These are phyloP conservation scores for Trichoderma sp. DNA, from an alignment of 2,329 filamentous ascomycete species.

Conservation along the genomic window DNA sequence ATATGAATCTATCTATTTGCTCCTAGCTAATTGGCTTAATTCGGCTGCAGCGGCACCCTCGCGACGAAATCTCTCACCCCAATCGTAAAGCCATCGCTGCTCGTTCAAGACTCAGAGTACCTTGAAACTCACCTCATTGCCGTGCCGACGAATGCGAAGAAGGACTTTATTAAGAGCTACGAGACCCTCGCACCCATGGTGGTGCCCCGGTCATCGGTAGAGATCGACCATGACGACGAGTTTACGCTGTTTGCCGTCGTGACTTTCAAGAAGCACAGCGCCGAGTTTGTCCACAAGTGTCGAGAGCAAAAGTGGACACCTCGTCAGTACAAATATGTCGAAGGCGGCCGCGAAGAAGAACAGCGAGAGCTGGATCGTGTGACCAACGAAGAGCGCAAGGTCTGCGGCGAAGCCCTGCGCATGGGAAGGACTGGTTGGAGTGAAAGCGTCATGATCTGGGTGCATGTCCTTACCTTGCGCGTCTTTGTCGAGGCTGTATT, in stretches of 20 bases:
- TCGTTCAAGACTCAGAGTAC: constrained; percentile 92
- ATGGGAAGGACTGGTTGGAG: constrained; percentile 91
- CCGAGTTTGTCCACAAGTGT: constrained; percentile 89
- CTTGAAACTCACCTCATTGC: constrained; percentile 94
- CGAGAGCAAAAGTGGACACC: constrained; percentile 94
- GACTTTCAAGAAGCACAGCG: constrained; percentile 87
- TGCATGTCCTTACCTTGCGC: constrained; percentile 85
- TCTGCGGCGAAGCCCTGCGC: constrained; percentile 89
- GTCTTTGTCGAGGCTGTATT: constrained; percentile 99
- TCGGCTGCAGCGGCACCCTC: constrained; percentile 73
- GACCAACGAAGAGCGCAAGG: constrained; percentile 81
- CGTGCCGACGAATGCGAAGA: constrained; percentile 77
- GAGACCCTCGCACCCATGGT: constrained; percentile 90
- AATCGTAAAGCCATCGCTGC: constrained; percentile 77
- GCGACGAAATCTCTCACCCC: constrained; percentile 91
- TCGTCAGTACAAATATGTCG: constrained; percentile 89
- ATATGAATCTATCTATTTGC: background rate
- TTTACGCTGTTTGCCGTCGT: constrained; percentile 88
- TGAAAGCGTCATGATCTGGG: constrained; percentile 94
- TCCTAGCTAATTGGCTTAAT: constrained; percentile 4
- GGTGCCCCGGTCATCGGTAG: constrained; percentile 81
- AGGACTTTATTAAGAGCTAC: constrained; percentile 88
- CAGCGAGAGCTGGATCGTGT: constrained; percentile 82
- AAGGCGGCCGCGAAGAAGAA: constrained; percentile 89
- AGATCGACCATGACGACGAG: constrained; percentile 85